Base-by-base conservation (phyloP, 139 green algal species). In the Chara braunii region DNA sequence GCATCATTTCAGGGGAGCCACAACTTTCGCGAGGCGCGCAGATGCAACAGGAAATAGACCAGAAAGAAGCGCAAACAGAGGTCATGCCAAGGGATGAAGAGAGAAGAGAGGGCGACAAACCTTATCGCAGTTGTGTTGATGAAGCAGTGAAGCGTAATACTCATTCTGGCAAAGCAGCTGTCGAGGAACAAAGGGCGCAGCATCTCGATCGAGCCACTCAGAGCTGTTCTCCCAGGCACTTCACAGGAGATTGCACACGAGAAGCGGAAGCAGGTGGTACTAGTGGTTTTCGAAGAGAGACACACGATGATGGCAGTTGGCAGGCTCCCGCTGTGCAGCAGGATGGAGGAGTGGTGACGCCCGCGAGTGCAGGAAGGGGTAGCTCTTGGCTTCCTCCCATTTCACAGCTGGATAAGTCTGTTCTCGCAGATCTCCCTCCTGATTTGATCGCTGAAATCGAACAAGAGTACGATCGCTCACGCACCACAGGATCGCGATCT, bases 381-480 rank as follows among this genome's bases (percentile, higher is more conserved):
- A 18, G 40, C 40, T 14, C 18, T 18, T 14, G 32, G 3, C 62
- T 72, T 8, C 62, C 62, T 14, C 12, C 62, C 2, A 11, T 70
- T 18, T 29, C 62, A 26, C 24, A 68, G 54, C 62, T 72, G 22
- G 62, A 72, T 51, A 29, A 30, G 22, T 54, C 52, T 8, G 62
- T 72, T 26, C 51, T 72, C 40, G 62, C 55, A 18, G 55, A 56
- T 6, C 37, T 72, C 4, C 62, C 62, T 11, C 8, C 44, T 9
- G 23, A 62, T 11, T 55, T 62, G 33, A 52, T 8, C 14, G 28
- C 7, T 18, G 53, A 57, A 11, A 8, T 57, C 48, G 9, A 11
- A 28, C 48, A 24, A 8, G 48, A 24, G 48, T 57, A 57, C n/a
- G n/a, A n/a, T n/a, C n/a, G n/a, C n/a, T n/a, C n/a, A n/a, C n/a